phyloP scores from a whole-genome alignment of 768 basidiomycete species.

The Phanerodontia chrysosporium region DNA sequence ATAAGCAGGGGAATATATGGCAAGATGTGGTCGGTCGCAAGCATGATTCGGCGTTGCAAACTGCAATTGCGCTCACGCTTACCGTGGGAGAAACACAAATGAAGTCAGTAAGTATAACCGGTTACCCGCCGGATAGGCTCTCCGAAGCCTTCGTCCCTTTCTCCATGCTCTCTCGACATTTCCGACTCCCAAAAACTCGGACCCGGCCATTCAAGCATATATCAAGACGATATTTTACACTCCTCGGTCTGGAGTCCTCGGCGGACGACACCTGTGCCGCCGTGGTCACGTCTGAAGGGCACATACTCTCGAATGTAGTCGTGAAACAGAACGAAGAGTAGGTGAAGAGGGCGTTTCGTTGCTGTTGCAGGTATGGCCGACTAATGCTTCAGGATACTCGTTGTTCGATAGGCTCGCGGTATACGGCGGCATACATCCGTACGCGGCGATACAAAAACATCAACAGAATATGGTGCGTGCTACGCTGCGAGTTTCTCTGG shows the following conservation, averaged over 20 bases:
- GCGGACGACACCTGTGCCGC: slow-evolving; percentile 95
- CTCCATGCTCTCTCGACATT: not conserved
- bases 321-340: slow-evolving; percentile 73
- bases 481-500: slow-evolving; percentile 56
- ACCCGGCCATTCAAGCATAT: not conserved
- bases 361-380: not conserved
- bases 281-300: slow-evolving; percentile 65
- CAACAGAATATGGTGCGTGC: slow-evolving; percentile 62
- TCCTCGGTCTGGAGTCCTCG: slow-evolving; percentile 79
- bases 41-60: too few species aligned
- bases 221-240: slow-evolving; percentile 40
- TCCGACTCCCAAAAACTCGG: not conserved
- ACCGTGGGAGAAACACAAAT: too few species aligned
- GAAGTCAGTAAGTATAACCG: too few species aligned
- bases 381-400: not conserved
- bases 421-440: slow-evolving; percentile 75
- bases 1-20: too few species aligned
- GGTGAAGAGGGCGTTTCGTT: slow-evolving; percentile 18
- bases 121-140: too few species aligned
- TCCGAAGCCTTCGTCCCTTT: too few species aligned
- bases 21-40: too few species aligned
- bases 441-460: slow-evolving; percentile 74
- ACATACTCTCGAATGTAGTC: slow-evolving; percentile 81
- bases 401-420: slow-evolving; percentile 42
- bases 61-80: too few species aligned